Evolutionary conservation across 768 basidiomycete species (phyloP), one percentile per base, ranked within the genome.

Genomic region (Auricularia auricula-judae): DNA sequence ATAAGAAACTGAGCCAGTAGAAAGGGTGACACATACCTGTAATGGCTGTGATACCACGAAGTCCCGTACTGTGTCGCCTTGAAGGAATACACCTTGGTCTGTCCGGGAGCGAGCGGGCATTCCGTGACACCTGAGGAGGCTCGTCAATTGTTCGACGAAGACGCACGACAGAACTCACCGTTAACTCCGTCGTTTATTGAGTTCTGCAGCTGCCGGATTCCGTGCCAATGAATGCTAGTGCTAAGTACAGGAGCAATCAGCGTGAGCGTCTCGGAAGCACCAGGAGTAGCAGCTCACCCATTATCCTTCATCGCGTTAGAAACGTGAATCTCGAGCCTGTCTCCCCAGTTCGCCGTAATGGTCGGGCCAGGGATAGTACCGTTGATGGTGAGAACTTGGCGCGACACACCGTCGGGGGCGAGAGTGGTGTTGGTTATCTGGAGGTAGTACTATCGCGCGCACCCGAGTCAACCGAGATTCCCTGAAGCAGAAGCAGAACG

Each of bases 151-250:
- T n/a, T n/a, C 29, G 29, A 8, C 18, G 53, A 18, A 54, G 53
- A 54, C 53, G 18, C 29, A 10, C 11, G n/a, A 12, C 18, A 29
- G n/a, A 54, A 11, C 29, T 8, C 29, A 29, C 53, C 23, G 18
- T 29, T 59, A 14, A 33, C 29, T 10, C 56, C 23, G 34, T 33
- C 56, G 29, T 59, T 59, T 33, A 59, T 51, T 18, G 47, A 29
- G 56, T 59, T 59, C 29, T 59, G 23, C 8, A 59, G 56, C 29
- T 33, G 23, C 4, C 56, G 56, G 29, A 59, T 59, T 11, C 64
- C 64, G 29, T 65, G 64, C 64, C 64, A 65, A 59, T 65, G 64
- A 21, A 65, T 65, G 42, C 58, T 36, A 11, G 56, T 59, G 11
- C 56, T 59, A 29, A 29, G 56, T 59, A 29, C 1, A 12, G 44